phyloP scores from a whole-genome alignment of 2,329 filamentous ascomycete genomes.

The Ophiostoma sp. region DNA sequence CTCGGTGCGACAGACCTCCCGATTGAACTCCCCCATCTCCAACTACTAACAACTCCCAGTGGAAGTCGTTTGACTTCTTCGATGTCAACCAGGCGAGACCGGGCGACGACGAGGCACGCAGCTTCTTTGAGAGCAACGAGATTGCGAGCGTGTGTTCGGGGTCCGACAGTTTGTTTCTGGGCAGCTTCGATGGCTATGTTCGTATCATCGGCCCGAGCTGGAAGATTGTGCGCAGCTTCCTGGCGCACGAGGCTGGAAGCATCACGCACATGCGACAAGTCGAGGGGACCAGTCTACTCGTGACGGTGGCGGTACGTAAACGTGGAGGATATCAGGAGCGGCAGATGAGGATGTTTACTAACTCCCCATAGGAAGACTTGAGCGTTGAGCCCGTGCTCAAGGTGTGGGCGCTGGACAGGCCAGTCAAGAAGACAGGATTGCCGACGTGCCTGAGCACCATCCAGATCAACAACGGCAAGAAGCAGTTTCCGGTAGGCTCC shows the following conservation, averaged over 20 bases:
- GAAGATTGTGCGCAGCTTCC: slow-evolving; percentile 84
- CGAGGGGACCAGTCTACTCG: slow-evolving; percentile 78
- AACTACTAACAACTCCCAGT: slow-evolving; percentile 53
- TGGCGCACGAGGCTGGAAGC: slow-evolving; percentile 74
- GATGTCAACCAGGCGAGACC: slow-evolving; percentile 83
- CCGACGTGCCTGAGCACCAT: slow-evolving; percentile 87
- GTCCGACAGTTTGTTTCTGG: slow-evolving; percentile 85
- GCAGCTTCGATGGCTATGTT: slow-evolving; percentile 79
- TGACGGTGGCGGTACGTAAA: slow-evolving; percentile 68
- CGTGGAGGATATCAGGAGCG: background rate
- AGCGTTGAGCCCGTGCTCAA: slow-evolving; percentile 85
- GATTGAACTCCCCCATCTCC: background rate
- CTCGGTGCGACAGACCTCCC: slow-evolving; percentile 32
- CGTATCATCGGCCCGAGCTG: slow-evolving; percentile 85
- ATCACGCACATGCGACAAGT: slow-evolving; percentile 93
- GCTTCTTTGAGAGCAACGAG: slow-evolving; percentile 78
- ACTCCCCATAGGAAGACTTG: slow-evolving; percentile 67
- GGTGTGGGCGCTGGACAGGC: slow-evolving; percentile 95
- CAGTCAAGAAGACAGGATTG: slow-evolving; percentile 87
- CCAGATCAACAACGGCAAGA: slow-evolving; percentile 82
- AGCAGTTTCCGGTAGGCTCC: slow-evolving; percentile 78
- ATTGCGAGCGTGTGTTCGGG: slow-evolving; percentile 83
- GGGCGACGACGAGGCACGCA: slow-evolving; percentile 73
- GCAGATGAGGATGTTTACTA: background rate
- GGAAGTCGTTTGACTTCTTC: slow-evolving; percentile 99